These are phyloP conservation scores for Suillus subalutaceus DNA, from an alignment of 768 basidiomycete genomes.

Conservation along the genomic window DNA sequence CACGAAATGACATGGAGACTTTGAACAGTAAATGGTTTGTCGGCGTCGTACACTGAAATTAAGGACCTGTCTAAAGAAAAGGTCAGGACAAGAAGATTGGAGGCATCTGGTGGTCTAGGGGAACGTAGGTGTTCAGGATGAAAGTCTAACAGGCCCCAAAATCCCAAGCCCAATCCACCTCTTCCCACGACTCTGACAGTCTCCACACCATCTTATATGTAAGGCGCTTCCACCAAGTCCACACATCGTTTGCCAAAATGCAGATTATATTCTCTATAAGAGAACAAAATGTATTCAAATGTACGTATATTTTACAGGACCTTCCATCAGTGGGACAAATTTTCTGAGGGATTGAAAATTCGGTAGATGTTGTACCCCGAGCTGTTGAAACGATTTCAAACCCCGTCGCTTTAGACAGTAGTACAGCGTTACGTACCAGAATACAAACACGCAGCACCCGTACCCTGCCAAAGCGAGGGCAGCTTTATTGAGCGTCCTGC, in stretches of 20 bases:
- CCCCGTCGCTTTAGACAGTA: slow-evolving; percentile 8
- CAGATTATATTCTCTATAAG: slow-evolving; percentile 6
- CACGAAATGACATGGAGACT: slow-evolving; percentile 16
- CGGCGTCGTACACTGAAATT: slow-evolving; percentile 16
- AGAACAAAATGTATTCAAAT: background rate
- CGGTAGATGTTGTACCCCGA: slow-evolving; percentile 80
- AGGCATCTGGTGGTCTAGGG: slow-evolving; percentile 38
- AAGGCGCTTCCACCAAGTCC: background rate
- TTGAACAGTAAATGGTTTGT: slow-evolving; percentile 15
- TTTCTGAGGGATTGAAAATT: slow-evolving; percentile 42
- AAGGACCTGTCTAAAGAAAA: slow-evolving; percentile 21
- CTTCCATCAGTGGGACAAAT: background rate
- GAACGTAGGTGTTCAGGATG: slow-evolving; percentile 18
- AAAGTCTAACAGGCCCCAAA: slow-evolving; percentile 7
- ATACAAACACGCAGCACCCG: slow-evolving; percentile 77
- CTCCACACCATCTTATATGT: slow-evolving; percentile 1
- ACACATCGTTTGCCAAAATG: background rate
- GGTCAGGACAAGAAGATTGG: slow-evolving; percentile 15
- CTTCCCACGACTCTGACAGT: slow-evolving; percentile 3
- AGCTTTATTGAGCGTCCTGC: slow-evolving; percentile 56
- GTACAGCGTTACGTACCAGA: slow-evolving; percentile 67
- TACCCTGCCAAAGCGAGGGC: slow-evolving; percentile 72
- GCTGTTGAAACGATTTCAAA: slow-evolving; percentile 39
- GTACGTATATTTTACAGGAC: slow-evolving; percentile 1
- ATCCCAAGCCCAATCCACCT: slow-evolving; percentile 5